A percentile compares a stretch with the other conserved stretches of the same genome.
phyloP scores from a whole-genome alignment of 768 basidiomycete species.

The Naganishia kalamii region DNA sequence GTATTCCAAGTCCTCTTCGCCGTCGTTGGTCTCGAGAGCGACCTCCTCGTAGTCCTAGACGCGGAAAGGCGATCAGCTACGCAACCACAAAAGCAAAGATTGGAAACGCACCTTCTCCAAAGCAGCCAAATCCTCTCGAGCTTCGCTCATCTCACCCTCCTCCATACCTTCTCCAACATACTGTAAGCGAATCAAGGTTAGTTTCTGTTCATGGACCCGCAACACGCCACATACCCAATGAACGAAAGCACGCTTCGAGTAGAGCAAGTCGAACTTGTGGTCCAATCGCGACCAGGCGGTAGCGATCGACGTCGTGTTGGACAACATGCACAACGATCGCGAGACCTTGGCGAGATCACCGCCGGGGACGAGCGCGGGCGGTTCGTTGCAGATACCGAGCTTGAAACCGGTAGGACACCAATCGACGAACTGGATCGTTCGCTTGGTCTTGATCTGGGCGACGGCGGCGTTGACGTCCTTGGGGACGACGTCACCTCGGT shows the following conservation, averaged over 20 bases:
- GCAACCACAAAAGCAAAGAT: background rate
- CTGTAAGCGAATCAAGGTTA: conserved; percentile 51
- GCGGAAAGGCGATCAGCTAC: background rate
- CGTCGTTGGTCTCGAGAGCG: conserved; percentile 47
- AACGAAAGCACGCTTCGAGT: conserved; percentile 61
- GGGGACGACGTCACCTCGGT: conserved; percentile 93
- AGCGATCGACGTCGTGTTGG: conserved; percentile 68
- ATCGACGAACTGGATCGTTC: conserved; percentile 67
- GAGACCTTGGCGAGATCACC: conserved; percentile 92
- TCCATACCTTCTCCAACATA: conserved; percentile 99
- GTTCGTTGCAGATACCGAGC: conserved; percentile 96
- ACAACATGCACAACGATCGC: conserved; percentile 95
- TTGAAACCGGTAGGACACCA: conserved; percentile 77
- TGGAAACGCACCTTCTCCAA: conserved; percentile 72
- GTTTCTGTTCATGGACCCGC: too few relatives aligned
- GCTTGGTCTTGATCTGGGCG: conserved; percentile 90
- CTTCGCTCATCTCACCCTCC: conserved; percentile 98
- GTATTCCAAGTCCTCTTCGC: conserved; percentile 48
- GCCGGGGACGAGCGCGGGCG: conserved; percentile 81
- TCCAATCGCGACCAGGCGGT: conserved; percentile 89
- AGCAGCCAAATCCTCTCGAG: conserved; percentile 94
- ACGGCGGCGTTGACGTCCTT: conserved; percentile 93
- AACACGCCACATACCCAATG: conserved; percentile 43
- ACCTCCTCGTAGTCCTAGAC: conserved; percentile 48
- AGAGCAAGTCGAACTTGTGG: conserved; percentile 97